Conservation (phyloP, 202 grass and related monocot species). For the Schoenoplectus tabernaemontani region DNA sequence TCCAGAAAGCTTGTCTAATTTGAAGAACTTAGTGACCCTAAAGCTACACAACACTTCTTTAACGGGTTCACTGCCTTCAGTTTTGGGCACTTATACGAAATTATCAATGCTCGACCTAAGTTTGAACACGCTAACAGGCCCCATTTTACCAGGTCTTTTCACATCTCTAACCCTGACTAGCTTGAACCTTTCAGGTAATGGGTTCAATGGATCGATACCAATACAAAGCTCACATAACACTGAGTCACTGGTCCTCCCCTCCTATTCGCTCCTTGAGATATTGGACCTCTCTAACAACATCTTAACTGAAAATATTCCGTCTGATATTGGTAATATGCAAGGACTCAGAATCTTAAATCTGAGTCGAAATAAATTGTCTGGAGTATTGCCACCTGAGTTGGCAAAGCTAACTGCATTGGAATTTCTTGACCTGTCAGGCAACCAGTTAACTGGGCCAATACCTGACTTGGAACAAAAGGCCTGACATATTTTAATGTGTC, state of each 20-base stretch:
- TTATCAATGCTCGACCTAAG: conserved; percentile 81
- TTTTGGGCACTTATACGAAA: conserved; percentile 65
- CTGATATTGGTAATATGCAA: conserved; percentile 81
- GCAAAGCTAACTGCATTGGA: conserved; percentile 63
- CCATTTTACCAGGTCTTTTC: conserved; percentile 66
- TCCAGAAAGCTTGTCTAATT: conserved; percentile 66
- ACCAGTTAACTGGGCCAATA: conserved; percentile 72
- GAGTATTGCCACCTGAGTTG: conserved; percentile 69
- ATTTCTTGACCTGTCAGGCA: conserved; percentile 80
- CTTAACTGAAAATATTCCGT: conserved; percentile 60
- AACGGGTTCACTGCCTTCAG: conserved; percentile 66
- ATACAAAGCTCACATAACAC: conserved; percentile 67
- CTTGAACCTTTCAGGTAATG: conserved; percentile 79
- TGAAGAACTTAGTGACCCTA: conserved; percentile 60
- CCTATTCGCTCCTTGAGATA: conserved; percentile 51
- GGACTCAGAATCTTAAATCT: conserved; percentile 64
- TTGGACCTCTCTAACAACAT: conserved; percentile 84
- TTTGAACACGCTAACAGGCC: conserved; percentile 66
- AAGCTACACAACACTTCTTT: conserved; percentile 75
- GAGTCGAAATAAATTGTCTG: conserved; percentile 66
- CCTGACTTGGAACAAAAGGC: conserved; percentile 67
- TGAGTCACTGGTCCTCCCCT: conserved; percentile 54
- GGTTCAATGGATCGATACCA: conserved; percentile 67
- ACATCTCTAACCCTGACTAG: conserved; percentile 52
- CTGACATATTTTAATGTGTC: conserved; percentile 79